Conservation (phyloP, 257 asterid species). For the Solanum ossicruentum region DNA sequence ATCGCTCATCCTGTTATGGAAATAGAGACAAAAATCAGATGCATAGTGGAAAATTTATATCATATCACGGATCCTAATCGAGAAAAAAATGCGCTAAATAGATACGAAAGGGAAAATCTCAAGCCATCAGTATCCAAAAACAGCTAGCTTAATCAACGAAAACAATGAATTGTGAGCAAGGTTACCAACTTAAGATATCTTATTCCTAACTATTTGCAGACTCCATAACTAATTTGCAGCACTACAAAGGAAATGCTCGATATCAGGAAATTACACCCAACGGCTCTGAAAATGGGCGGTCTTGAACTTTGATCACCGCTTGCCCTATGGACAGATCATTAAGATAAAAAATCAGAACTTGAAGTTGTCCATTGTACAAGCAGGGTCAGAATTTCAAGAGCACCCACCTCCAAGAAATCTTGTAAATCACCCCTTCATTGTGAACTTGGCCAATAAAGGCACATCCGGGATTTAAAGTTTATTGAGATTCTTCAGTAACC, state of each 20-base stretch:
- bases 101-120: not conserved
- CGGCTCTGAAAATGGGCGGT: not conserved
- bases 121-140: not conserved
- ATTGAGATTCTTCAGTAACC: not conserved
- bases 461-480: not conserved
- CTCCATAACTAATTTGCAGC: not conserved
- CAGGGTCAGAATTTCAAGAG: not conserved
- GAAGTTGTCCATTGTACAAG: not conserved
- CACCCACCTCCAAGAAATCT: not conserved
- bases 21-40: not conserved
- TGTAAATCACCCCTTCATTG: not conserved
- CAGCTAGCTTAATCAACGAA: not conserved
- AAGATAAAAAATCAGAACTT: not conserved
- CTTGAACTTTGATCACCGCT: not conserved
- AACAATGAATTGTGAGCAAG: not conserved
- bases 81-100: not conserved
- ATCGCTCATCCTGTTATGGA: slow-evolving; percentile 52
- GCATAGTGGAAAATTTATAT: not conserved
- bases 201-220: not conserved
- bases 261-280: not conserved
- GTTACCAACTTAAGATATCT: not conserved
- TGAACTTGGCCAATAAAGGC: not conserved
- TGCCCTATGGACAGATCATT: not conserved
- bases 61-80: not conserved
- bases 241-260: not conserved